These are phyloP conservation scores for Verticillium alfalfae DNA, from an alignment of 2,329 filamentous ascomycete species.

Conservation along the genomic window DNA sequence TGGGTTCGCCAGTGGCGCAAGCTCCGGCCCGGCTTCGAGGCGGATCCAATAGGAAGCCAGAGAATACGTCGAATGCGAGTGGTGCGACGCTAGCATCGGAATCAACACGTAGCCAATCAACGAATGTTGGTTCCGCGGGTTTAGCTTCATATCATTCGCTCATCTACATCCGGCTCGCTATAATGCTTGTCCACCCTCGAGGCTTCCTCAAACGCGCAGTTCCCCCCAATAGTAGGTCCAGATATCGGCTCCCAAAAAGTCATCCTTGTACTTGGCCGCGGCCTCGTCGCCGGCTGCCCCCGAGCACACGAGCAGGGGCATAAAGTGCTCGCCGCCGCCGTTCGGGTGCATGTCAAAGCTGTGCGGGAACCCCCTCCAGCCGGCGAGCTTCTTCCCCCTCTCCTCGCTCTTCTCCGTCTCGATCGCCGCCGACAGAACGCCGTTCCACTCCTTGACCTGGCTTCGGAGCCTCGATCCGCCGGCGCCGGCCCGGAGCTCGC, in stretches of 20 bases:
- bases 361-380: slow-evolving; percentile 42
- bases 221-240: slow-evolving; percentile 51
- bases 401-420: slow-evolving; percentile 22
- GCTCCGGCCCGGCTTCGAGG: neutral
- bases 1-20: neutral
- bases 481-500: slow-evolving; percentile 21
- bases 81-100: neutral
- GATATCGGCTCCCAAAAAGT: slow-evolving; percentile 42
- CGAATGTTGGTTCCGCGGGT: neutral
- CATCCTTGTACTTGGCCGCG: slow-evolving; percentile 40
- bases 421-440: slow-evolving; percentile 34
- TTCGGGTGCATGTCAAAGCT: slow-evolving; percentile 49
- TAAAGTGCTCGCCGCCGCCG: slow-evolving; percentile 50
- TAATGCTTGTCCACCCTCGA: neutral
- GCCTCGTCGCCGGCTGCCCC: slow-evolving; percentile 41
- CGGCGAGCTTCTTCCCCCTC: slow-evolving; percentile 31
- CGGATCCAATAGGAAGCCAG: neutral
- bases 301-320: slow-evolving; percentile 53
- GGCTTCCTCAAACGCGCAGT: neutral
- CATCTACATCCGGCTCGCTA: too few relatives aligned
- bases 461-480: slow-evolving; percentile 14
- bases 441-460: slow-evolving; percentile 37
- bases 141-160: neutral
- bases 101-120: neutral
- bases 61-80: neutral